These are phyloP conservation scores for Erysiphe pulchra DNA, from an alignment of 2,329 filamentous ascomycete genomes.

Conservation along the genomic window DNA sequence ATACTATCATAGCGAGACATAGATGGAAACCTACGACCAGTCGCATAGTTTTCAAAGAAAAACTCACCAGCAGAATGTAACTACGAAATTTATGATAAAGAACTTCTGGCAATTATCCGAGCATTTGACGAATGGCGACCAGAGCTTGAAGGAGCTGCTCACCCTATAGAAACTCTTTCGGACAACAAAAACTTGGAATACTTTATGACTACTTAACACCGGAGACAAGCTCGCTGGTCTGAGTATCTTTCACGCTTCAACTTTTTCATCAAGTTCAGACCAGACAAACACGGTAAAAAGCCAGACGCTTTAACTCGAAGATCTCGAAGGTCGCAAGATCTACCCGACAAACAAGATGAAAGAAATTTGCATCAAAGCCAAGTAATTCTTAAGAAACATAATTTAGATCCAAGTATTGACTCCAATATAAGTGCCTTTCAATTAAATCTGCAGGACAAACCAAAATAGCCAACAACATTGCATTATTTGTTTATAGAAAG, in stretches of 20 bases:
- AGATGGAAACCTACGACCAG: neutral
- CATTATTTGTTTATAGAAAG: no score
- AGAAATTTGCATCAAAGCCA: neutral
- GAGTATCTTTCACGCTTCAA: neutral
- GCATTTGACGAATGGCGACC: neutral
- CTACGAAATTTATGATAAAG: neutral
- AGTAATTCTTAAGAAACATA: neutral
- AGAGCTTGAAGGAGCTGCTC: neutral
- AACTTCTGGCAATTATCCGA: neutral
- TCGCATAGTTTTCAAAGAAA: neutral
- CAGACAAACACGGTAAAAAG: neutral
- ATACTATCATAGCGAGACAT: neutral
- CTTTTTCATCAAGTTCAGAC: neutral
- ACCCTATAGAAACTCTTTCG: neutral
- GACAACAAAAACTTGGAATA: slow-evolving; percentile 1
- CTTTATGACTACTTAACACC: neutral
- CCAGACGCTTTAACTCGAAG: neutral
- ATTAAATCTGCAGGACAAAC: no score
- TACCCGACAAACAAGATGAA: neutral
- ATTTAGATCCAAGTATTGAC: no score
- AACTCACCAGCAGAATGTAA: neutral
- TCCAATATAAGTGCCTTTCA: no score
- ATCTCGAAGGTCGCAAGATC: neutral
- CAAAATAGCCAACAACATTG: no score
- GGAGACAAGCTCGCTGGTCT: neutral